These are phyloP conservation scores for Phaeolepiota aurea DNA, from an alignment of 768 basidiomycete species.

Conservation along the genomic window DNA sequence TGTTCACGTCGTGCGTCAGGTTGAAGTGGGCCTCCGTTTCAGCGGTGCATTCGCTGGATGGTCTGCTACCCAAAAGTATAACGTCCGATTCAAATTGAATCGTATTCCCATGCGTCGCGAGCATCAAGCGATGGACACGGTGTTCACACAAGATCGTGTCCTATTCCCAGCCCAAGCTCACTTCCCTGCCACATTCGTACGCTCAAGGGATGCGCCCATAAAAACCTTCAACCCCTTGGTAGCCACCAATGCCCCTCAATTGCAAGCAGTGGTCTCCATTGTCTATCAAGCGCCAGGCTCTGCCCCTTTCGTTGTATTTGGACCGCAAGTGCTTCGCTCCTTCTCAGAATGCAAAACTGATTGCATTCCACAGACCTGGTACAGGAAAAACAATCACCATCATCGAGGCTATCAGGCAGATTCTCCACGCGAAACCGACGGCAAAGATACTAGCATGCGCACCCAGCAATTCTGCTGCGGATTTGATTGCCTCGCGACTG, in stretches of 20 bases:
- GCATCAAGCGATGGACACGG: slow-evolving; percentile 46
- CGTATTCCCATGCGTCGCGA: slow-evolving; percentile 48
- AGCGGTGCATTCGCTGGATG: slow-evolving; percentile 30
- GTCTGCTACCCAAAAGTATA: slow-evolving; percentile 27
- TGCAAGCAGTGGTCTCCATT: slow-evolving; percentile 41
- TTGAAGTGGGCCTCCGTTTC: slow-evolving; percentile 46
- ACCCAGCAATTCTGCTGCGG: slow-evolving; percentile 60
- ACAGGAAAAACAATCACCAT: slow-evolving; percentile 64
- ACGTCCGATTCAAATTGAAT: slow-evolving; percentile 50
- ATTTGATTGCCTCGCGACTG: slow-evolving; percentile 45
- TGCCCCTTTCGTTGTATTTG: slow-evolving; percentile 52
- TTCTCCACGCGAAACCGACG: slow-evolving; percentile 26
- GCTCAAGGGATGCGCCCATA: slow-evolving; percentile 10
- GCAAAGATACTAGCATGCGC: slow-evolving; percentile 51
- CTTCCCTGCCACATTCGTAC: slow-evolving; percentile 8
- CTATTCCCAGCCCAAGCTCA: slow-evolving; percentile 38
- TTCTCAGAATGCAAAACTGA: not conserved
- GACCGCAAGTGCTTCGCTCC: slow-evolving; percentile 38
- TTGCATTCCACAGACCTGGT: slow-evolving; percentile 39
- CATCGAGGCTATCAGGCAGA: slow-evolving; percentile 50
- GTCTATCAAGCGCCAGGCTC: slow-evolving; percentile 32
- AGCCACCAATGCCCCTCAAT: slow-evolving; percentile 34
- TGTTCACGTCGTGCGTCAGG: slow-evolving; percentile 42
- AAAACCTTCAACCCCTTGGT: slow-evolving; percentile 34
- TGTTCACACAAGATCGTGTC: slow-evolving; percentile 34